Conservation (phyloP, 805 yeast species). For the Hermanozyma aechmeae region DNA sequence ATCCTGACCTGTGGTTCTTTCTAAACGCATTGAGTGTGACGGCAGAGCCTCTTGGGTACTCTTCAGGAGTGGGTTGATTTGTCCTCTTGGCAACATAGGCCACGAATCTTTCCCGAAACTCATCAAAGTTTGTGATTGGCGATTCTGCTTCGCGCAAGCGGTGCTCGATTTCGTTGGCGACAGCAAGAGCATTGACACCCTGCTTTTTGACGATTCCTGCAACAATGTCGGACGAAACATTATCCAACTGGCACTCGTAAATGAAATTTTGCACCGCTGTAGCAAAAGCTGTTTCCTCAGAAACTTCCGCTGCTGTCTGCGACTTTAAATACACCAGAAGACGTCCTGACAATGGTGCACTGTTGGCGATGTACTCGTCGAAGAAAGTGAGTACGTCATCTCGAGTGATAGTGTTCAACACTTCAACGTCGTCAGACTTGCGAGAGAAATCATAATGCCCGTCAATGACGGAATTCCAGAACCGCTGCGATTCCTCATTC, state of each 20-base stretch:
- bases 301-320: conserved; percentile 19
- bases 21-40: conserved; percentile 49
- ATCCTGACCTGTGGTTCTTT: conserved; percentile 40
- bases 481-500: conserved; percentile 61
- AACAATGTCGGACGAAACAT: conserved; percentile 14
- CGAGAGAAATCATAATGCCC: conserved; percentile 74
- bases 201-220: conserved; percentile 1
- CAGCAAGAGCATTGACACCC: neutral
- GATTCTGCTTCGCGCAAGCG: too few species aligned
- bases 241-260: conserved; percentile 13
- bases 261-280: conserved; percentile 18
- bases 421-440: conserved; percentile 46
- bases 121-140: conserved; percentile 2
- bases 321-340: conserved; percentile 43
- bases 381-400: conserved; percentile 51
- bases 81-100: conserved; percentile 10
- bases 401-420: conserved; percentile 45
- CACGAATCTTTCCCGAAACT: conserved; percentile 4
- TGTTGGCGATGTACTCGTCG: conserved; percentile 26
- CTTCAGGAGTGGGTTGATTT: conserved; percentile 21
- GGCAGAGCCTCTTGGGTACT: conserved; percentile 40
- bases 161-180: neutral
- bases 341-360: conserved; percentile 9
- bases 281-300: conserved; percentile 12
- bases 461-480: conserved; percentile 56